Evolutionary conservation across 306 rosid genomes (phyloP).

Genomic region (Citrullus colocynthis): DNA sequence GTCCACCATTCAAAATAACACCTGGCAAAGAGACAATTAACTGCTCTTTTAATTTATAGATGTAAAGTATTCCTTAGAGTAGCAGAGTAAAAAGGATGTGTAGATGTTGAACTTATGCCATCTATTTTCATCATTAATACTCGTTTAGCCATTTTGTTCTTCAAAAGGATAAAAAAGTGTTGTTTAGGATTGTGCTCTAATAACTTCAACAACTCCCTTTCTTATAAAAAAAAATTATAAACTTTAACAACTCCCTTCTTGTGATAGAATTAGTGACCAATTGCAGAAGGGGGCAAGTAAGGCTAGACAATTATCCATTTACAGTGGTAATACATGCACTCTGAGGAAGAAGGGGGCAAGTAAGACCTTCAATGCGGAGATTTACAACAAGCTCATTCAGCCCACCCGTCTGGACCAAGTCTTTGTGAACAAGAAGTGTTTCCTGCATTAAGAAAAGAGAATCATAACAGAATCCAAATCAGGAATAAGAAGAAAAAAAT

Average conservation of each 20-base stretch:
- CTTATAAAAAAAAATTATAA: no score
- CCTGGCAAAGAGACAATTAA: conserved; percentile 32
- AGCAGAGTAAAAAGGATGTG: not conserved
- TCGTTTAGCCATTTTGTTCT: not conserved
- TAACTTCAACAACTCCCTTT: not conserved
- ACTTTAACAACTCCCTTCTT: not conserved
- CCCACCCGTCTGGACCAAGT: conserved; percentile 30
- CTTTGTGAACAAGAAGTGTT: conserved; percentile 91
- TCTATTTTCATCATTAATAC: not conserved
- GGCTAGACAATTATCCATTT: not conserved
- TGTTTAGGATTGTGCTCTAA: not conserved
- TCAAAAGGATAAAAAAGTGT: not conserved
- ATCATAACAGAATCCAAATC: not conserved
- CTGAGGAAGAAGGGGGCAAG: not conserved
- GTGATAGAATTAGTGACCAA: not conserved
- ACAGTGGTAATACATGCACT: not conserved
- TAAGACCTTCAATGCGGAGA: conserved; percentile 54
- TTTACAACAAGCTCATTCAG: conserved; percentile 53
- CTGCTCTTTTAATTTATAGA: not conserved
- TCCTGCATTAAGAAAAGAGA: conserved; percentile 45
- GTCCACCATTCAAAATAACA: conserved; percentile 76
- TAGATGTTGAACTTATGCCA: not conserved
- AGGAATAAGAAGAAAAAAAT: not conserved
- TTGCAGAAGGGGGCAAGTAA: not conserved
- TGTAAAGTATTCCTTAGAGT: not conserved